Evolutionary conservation across 306 rosid species (phyloP).

Genomic region (Pyrus communis): DNA sequence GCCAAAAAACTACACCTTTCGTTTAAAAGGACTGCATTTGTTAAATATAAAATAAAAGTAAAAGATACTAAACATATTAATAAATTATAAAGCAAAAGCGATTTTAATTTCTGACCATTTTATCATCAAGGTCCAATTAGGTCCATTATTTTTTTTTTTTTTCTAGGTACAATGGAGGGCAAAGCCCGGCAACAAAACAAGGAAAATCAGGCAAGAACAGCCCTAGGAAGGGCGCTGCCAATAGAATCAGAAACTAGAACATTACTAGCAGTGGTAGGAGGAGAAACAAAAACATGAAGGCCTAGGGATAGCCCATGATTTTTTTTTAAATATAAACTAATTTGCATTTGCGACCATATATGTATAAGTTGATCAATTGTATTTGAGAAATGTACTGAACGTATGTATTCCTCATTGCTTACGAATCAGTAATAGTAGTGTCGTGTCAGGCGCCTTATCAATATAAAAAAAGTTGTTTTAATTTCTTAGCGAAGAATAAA

Average conservation of each 20-base stretch:
- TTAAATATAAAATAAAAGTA: not conserved
- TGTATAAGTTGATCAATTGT: not conserved
- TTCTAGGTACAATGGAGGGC: no score
- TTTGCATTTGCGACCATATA: not conserved
- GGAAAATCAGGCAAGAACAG: no score
- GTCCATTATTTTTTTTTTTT: no score
- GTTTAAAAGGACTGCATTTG: not conserved
- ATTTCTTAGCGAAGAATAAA: not conserved
- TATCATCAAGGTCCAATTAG: not conserved
- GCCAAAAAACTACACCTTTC: slow-evolving; percentile 2
- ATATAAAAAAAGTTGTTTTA: not conserved
- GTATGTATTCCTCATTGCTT: not conserved
- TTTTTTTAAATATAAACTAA: not conserved
- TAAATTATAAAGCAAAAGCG: not conserved
- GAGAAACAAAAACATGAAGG: no score
- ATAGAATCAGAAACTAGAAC: no score
- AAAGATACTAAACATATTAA: not conserved
- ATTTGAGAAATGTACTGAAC: not conserved
- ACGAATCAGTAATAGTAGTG: not conserved
- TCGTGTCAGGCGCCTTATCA: not conserved
- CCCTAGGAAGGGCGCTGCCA: no score
- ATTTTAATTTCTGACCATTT: not conserved
- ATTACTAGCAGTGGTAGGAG: no score
- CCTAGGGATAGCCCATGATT: no score
- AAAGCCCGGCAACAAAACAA: no score